These are phyloP conservation scores for Albizia julibrissin DNA, from an alignment of 306 rosid genomes.

Conservation along the genomic window DNA sequence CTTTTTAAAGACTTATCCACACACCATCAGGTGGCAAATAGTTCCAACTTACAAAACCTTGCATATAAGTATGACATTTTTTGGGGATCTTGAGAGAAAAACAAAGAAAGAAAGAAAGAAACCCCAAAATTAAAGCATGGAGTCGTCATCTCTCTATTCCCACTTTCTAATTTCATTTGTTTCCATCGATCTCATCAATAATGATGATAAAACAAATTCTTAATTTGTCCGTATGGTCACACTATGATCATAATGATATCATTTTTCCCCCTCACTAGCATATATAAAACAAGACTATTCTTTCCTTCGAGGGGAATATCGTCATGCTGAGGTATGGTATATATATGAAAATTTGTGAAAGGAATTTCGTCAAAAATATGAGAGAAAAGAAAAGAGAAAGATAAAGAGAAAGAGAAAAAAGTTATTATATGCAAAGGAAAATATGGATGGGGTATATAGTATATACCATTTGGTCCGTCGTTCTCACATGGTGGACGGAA, in stretches of 20 bases:
- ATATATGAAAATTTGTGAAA: neutral
- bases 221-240: neutral
- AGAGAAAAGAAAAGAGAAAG: too few species aligned
- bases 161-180: conserved; percentile 31
- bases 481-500: conserved; percentile 33
- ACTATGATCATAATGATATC: conserved; percentile 1
- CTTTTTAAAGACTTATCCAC: conserved; percentile 39
- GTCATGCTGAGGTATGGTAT: conserved; percentile 54
- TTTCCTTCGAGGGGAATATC: conserved; percentile 7
- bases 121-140: conserved; percentile 1
- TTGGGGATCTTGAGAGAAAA: conserved; percentile 10
- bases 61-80: conserved; percentile 30
- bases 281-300: conserved; percentile 10
- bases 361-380: neutral
- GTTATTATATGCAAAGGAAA: neutral
- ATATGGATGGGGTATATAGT: conserved; percentile 20
- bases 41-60: conserved; percentile 30
- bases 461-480: conserved; percentile 28
- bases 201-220: neutral
- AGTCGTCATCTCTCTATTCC: conserved; percentile 34
- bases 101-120: conserved; percentile 35
- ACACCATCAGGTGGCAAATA: conserved; percentile 34
- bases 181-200: conserved; percentile 21
- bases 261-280: neutral
- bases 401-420: neutral